Evolutionary conservation across 2,329 filamentous ascomycete genomes (phyloP).

Genomic region (Exophiala spinifera): DNA sequence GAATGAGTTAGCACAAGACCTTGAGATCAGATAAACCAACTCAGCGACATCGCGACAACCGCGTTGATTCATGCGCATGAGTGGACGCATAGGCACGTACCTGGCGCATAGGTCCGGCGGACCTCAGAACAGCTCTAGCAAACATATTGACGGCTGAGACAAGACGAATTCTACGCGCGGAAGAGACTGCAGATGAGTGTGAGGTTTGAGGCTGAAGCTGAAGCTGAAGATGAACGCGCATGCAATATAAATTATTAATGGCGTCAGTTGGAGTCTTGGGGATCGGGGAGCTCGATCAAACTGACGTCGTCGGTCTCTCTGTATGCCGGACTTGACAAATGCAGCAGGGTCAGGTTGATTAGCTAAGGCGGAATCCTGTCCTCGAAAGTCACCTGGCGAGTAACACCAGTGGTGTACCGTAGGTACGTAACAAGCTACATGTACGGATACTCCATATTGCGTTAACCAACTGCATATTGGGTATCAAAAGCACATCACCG

Average conservation of each 20-base stretch:
- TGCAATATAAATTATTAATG: conserved; percentile 8
- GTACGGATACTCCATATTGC: not conserved
- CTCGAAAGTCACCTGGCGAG: not conserved
- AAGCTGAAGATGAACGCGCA: not conserved
- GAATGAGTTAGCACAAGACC: conserved; percentile 5
- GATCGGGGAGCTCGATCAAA: not conserved
- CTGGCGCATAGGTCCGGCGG: conserved; percentile 62
- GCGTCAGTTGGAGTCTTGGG: conserved; percentile 9
- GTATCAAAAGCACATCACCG: not conserved
- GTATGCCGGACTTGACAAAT: not conserved
- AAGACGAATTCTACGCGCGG: not conserved
- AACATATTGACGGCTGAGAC: conserved; percentile 56
- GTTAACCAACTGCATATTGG: not conserved
- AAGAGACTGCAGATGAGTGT: not conserved
- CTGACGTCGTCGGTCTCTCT: not conserved
- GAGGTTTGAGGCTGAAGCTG: too few species aligned
- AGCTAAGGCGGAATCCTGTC: too few species aligned
- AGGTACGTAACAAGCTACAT: too few species aligned
- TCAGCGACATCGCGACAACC: not conserved
- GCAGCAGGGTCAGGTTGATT: too few species aligned
- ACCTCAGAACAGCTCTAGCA: conserved; percentile 62
- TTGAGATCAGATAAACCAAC: not conserved
- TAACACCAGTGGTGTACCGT: too few species aligned
- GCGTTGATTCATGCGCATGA: not conserved
- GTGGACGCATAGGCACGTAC: conserved; percentile 44